These are phyloP conservation scores for Backusella westeae DNA, from an alignment of 192 early-diverging fungal genomes.

Conservation along the genomic window DNA sequence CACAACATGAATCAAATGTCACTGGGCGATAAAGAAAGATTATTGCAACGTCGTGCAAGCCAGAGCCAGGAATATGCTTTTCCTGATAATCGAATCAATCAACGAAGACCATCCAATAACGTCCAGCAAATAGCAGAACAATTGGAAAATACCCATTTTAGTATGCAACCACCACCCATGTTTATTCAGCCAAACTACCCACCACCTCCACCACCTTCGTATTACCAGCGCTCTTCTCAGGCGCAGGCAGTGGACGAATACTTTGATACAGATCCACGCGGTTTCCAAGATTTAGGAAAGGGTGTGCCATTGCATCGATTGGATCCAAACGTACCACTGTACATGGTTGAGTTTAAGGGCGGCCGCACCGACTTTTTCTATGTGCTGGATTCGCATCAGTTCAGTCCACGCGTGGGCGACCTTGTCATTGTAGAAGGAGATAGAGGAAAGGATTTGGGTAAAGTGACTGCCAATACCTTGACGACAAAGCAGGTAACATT, in stretches of 20 bases:
- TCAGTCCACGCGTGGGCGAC: constrained; percentile 61
- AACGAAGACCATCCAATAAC: constrained; percentile 36
- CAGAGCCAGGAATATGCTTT: constrained; percentile 40
- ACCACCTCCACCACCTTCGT: neutral
- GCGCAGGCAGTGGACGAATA: constrained; percentile 25
- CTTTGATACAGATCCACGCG: constrained; percentile 36
- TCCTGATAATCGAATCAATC: constrained; percentile 9
- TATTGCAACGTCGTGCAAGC: constrained; percentile 61
- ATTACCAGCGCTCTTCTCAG: neutral
- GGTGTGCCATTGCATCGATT: constrained; percentile 46
- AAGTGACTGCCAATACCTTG: constrained; percentile 75
- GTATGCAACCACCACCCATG: constrained; percentile 6
- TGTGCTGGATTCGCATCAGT: constrained; percentile 48
- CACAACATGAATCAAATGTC: constrained; percentile 23
- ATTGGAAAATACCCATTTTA: constrained; percentile 22
- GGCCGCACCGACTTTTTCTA: constrained; percentile 84
- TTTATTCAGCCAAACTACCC: constrained; percentile 15
- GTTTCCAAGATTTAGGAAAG: constrained; percentile 39
- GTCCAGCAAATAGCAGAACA: constrained; percentile 56
- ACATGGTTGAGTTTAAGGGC: constrained; percentile 87
- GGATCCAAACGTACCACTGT: constrained; percentile 57
- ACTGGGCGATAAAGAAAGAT: constrained; percentile 40
- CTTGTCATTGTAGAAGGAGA: constrained; percentile 89
- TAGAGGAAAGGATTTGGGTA: constrained; percentile 89
- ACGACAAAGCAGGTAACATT: constrained; percentile 47